Percentiles rank a stretch among this genome's conserved stretches.
These are phyloP conservation scores for Suillus weaverae DNA, from an alignment of 768 basidiomycete genomes.

Conservation along the genomic window DNA sequence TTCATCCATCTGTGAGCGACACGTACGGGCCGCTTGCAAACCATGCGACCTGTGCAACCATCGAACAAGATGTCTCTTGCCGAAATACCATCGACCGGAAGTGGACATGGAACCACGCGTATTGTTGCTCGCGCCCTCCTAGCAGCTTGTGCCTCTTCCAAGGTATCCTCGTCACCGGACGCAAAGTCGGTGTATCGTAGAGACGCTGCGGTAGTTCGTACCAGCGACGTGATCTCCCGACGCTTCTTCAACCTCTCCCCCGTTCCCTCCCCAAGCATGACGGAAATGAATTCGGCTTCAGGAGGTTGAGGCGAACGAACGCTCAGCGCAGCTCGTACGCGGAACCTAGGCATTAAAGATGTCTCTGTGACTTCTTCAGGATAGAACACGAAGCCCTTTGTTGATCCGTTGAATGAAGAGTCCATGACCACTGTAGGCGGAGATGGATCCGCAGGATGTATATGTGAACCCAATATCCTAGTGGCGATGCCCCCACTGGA, in stretches of 20 bases:
- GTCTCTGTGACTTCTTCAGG: constrained; percentile 5
- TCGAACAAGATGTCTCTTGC: constrained; percentile 5
- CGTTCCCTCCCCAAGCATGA: constrained; percentile 1
- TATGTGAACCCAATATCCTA: constrained; percentile 1
- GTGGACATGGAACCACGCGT: constrained; percentile 6
- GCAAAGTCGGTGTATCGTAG: constrained; percentile 6
- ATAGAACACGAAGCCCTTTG: constrained; percentile 6
- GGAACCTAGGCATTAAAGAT: constrained; percentile 5
- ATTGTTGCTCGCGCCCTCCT: constrained; percentile 3
- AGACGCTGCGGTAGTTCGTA: constrained; percentile 2
- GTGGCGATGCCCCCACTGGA: constrained; percentile 3
- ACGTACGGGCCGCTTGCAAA: constrained; percentile 5
- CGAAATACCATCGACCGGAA: constrained; percentile 6
- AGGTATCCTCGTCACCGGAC: constrained; percentile 2
- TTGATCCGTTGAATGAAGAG: constrained; percentile 3
- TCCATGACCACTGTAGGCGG: constrained; percentile 6
- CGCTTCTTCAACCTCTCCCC: constrained; percentile 5
- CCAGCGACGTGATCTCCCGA: constrained; percentile 2
- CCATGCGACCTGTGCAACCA: constrained; percentile 2
- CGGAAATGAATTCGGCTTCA: constrained; percentile 6
- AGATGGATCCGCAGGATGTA: neutral
- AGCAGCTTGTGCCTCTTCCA: constrained; percentile 6
- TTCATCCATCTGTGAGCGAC: constrained; percentile 6
- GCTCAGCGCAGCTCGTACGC: neutral
- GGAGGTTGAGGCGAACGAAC: constrained; percentile 4